Base-by-base conservation (phyloP, 257 asterid species). In the Solanum sitiens region DNA sequence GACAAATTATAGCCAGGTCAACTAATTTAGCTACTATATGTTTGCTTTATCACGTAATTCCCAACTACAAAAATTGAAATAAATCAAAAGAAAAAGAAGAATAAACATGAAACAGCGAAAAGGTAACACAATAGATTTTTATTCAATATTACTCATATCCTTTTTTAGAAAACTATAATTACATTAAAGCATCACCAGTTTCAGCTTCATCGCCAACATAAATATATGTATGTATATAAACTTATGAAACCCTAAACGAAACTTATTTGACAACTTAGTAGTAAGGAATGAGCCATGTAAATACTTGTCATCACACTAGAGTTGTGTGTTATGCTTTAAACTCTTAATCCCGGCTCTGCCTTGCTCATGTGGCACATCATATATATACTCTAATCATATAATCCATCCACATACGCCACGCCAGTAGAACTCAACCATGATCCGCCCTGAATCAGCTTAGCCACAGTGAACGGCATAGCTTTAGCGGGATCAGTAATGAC, bases 401-500 rank as follows among this genome's bases (percentile, higher is more conserved):
- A 84, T 79, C 96, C 96, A 47, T 91, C 94, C 8, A 86, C 87
- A 84, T 70, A 94, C 84, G 89, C 84, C n/a, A 93, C 95, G 10
- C 96, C 96, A 18, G 92, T 86, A 9, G 90, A 65, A 27, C 84
- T 40, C 88, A 94, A 68, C 96, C 96, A 94, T 2, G 89, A 89
- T 3, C 89, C 91, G 8, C 94, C 95, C 83, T 93, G 94, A 70
- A 91, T 91, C 88, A 94, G 33, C 87, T 86, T 91, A 71, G 87
- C 90, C 84, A 92, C 96, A 2, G 95, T 92, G 37, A 93, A 93
- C 18, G 88, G 87, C 79, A 40, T 73, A 18, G 95, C 95, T 83
- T 85, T 94, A 7, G 88, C 89, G 30, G 89, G 23, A 18, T 80
- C 68, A 0, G 90, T 88, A 32, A 94, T 87, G 21, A 89, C 86